Evolutionary conservation across 1,139 yeast species (phyloP).

Genomic region (Sporopachydermia cereana): DNA sequence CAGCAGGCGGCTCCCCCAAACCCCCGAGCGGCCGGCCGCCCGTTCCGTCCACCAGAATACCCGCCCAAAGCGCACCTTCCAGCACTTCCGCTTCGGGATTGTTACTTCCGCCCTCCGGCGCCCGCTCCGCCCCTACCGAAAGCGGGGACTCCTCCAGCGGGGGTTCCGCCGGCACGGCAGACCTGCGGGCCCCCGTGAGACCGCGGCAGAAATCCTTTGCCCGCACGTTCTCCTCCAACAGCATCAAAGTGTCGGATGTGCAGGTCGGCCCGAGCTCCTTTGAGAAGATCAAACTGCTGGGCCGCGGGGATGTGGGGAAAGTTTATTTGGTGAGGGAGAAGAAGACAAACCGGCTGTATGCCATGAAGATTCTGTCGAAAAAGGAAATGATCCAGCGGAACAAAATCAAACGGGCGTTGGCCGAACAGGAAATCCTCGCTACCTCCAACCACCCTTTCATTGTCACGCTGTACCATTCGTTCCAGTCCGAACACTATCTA

Average conservation of each 20-base stretch:
- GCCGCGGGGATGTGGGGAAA: constrained; percentile 97
- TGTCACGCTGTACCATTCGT: constrained; percentile 90
- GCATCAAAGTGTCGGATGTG: constrained; percentile 63
- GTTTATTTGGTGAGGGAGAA: constrained; percentile 87
- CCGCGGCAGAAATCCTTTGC: constrained; percentile 19
- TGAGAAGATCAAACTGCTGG: constrained; percentile 77
- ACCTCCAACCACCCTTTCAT: constrained; percentile 95
- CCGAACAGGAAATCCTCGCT: constrained; percentile 93
- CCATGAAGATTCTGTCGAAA: constrained; percentile 85
- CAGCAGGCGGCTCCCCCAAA: constrained; percentile 7
- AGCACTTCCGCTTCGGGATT: constrained; percentile 3
- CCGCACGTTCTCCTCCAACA: constrained; percentile 58
- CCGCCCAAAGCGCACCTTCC: constrained; percentile 1
- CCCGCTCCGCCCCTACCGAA: constrained; percentile 7
- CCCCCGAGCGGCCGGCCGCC: constrained; percentile 8
- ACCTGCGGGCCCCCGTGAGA: not conserved
- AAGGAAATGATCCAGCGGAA: constrained; percentile 92
- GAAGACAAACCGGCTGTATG: constrained; percentile 61
- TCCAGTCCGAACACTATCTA: constrained; percentile 87
- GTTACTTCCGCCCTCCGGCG: constrained; percentile 2
- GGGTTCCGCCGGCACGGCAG: not conserved
- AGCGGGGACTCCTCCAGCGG: not conserved
- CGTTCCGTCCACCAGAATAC: not conserved
- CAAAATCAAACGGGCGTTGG: constrained; percentile 86
- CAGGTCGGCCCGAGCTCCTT: constrained; percentile 82